Evolutionary conservation across 2,329 filamentous ascomycete species (phyloP).

Genomic region (Xylaria sp.): DNA sequence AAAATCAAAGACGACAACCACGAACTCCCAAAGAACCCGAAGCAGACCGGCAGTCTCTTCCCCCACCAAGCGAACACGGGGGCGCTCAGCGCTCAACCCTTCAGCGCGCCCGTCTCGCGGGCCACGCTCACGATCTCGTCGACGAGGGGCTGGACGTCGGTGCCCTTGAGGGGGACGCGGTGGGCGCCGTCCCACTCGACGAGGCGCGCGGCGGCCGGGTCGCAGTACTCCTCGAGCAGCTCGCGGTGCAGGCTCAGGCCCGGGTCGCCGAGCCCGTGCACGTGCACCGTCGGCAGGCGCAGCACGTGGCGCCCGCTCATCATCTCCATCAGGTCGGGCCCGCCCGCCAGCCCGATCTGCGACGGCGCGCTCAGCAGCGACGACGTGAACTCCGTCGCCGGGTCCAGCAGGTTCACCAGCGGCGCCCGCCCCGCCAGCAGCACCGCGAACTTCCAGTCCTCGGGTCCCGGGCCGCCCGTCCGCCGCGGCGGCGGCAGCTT

Average conservation of each 20-base stretch:
- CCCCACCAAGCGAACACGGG: no score
- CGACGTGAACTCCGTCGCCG: slow-evolving; percentile 33
- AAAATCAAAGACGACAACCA: not conserved
- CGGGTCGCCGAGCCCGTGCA: slow-evolving; percentile 65
- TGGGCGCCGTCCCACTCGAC: slow-evolving; percentile 77
- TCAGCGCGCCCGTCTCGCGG: slow-evolving; percentile 45
- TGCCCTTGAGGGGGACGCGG: slow-evolving; percentile 68
- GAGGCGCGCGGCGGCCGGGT: slow-evolving; percentile 53
- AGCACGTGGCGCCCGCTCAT: slow-evolving; percentile 49
- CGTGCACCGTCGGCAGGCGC: slow-evolving; percentile 64
- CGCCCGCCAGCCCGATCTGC: slow-evolving; percentile 45
- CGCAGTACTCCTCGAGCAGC: slow-evolving; percentile 62
- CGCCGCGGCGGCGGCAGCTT: slow-evolving; percentile 33
- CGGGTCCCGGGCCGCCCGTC: slow-evolving; percentile 22
- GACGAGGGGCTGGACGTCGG: slow-evolving; percentile 63
- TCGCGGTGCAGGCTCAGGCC: slow-evolving; percentile 61
- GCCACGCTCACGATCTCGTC: slow-evolving; percentile 55
- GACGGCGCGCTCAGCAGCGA: slow-evolving; percentile 32
- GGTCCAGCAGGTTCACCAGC: slow-evolving; percentile 56
- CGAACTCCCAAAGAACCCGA: not conserved
- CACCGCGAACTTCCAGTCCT: slow-evolving; percentile 62
- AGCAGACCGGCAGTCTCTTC: not conserved
- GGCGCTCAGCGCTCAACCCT: slow-evolving; percentile 1
- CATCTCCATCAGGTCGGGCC: slow-evolving; percentile 45
- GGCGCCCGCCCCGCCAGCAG: slow-evolving; percentile 65